Base-by-base conservation (phyloP, 2,329 filamentous ascomycete species). In the Cadophora malorum region DNA sequence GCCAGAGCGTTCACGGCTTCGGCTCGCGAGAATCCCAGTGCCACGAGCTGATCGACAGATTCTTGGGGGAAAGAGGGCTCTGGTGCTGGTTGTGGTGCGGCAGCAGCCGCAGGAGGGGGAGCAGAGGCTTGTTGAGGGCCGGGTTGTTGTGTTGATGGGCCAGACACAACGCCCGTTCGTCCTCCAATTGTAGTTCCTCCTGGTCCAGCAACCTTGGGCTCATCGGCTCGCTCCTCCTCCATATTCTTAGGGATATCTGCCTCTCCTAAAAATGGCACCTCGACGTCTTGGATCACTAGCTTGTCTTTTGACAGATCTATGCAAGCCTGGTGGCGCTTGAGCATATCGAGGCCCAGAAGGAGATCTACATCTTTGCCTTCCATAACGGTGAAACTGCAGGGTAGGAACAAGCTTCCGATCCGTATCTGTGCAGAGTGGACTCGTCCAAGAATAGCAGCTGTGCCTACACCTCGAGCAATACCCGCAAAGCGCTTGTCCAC, bases 341-440 rank as follows among this genome's bases (percentile, higher is more conserved):
- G 85, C 93, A 99, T 99, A 79, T 99, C 96, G 52, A 99, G 83
- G 3, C 96, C 96, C 14, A 99, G 87, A 1, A 99, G 86, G 21
- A 99, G 84, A 78, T 98, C 96, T 28, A 99, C 96, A 63, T 93
- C 90, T 80, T 98, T 99, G 72, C 96, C 96, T 81, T 99, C 96
- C 96, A 99, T 99, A 77, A 99, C 96, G 3, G 96, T 99, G 79
- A 99, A 99, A 68, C 94, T 96, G 81, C 94, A 98, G 2, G 95
- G 91, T 74, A 99, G 84, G 78, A 93, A 94, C 70, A 95, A 87
- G 52, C 86, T 88, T 64, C 95, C 96, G 73, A 99, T 96, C 80
- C 93, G 95, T 80, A 99, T 96, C 79, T 95, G 93, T 10, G 96
- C 96, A 25, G 93, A 93, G 79, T 99, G 96, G 3, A 99, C 96